Conservation (phyloP, 164 flowering plant species). For the Vitis rupestris region DNA sequence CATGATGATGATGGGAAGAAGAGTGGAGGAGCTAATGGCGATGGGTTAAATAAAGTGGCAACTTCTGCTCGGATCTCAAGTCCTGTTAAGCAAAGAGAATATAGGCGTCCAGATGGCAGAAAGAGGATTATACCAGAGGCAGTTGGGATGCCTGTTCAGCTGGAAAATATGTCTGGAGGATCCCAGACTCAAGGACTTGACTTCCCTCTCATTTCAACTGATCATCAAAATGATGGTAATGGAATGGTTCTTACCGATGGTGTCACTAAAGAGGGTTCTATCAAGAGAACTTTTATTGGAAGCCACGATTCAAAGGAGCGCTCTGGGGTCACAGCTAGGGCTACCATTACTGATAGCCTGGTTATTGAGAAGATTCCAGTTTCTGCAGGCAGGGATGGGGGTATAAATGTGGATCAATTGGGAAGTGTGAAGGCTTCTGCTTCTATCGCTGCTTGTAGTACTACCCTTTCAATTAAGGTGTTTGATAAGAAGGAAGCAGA, state of each 20-base stretch:
- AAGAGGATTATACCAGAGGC: slow-evolving; percentile 98
- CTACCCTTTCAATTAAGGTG: slow-evolving; percentile 64
- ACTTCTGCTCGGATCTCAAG: slow-evolving; percentile 54
- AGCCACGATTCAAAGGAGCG: slow-evolving; percentile 58
- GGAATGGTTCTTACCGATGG: slow-evolving; percentile 30
- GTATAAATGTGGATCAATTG: slow-evolving; percentile 48
- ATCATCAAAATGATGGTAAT: slow-evolving; percentile 41
- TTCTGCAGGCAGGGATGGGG: slow-evolving; percentile 49
- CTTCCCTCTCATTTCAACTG: slow-evolving; percentile 37
- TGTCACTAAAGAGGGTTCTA: slow-evolving; percentile 40
- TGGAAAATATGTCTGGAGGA: slow-evolving; percentile 45
- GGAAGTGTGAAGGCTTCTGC: slow-evolving; percentile 37
- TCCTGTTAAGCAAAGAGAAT: slow-evolving; percentile 96
- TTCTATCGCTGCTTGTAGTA: slow-evolving; percentile 26
- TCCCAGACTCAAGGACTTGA: slow-evolving; percentile 40
- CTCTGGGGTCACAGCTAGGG: slow-evolving; percentile 73
- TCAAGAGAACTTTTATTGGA: slow-evolving; percentile 41
- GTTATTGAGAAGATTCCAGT: slow-evolving; percentile 80
- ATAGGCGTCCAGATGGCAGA: slow-evolving; percentile 96
- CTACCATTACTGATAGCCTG: slow-evolving; percentile 73
- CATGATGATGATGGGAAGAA: slow-evolving; percentile 56
- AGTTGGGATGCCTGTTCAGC: slow-evolving; percentile 71
- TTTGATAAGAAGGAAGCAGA: slow-evolving; percentile 72
- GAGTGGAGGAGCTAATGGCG: slow-evolving; percentile 35
- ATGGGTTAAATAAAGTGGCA: slow-evolving; percentile 47